A percentile compares a stretch with the other conserved stretches of the same genome.
Evolutionary conservation across 2,329 filamentous ascomycete genomes (phyloP).

Genomic region (Sporothrix dimorphospora): DNA sequence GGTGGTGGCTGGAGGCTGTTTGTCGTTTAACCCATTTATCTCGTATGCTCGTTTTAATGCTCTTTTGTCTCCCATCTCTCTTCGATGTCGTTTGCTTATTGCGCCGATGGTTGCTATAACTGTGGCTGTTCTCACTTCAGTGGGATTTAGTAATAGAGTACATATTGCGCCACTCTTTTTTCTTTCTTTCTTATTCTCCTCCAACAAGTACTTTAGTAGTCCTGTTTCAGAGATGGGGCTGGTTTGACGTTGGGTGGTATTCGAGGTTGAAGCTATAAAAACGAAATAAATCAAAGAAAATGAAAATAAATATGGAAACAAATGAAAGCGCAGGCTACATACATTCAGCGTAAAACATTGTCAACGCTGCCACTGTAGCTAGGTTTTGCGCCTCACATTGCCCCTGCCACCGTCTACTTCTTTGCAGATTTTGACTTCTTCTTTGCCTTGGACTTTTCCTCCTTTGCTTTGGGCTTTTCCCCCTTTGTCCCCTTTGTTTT

Average conservation of each 20-base stretch:
- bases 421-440: not conserved
- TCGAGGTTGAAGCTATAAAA: not conserved
- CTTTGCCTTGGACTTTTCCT: conserved; percentile 4
- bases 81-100: not conserved
- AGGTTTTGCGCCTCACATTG: not conserved
- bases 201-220: too few relatives aligned
- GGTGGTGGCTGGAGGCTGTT: not conserved
- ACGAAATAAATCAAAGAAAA: not conserved
- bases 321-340: not conserved
- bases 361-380: not conserved
- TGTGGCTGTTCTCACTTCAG: not conserved
- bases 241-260: not conserved
- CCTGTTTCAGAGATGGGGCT: too few relatives aligned
- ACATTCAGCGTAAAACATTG: not conserved
- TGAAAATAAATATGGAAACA: not conserved
- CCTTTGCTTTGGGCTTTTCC: conserved; percentile 10
- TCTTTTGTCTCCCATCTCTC: not conserved
- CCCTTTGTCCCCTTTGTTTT: conserved; percentile 34
- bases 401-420: not conserved
- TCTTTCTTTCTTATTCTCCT: not conserved
- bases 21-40: not conserved
- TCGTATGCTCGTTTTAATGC: not conserved
- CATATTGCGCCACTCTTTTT: not conserved
- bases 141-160: not conserved
- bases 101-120: not conserved